Conservation (phyloP, 2,329 filamentous ascomycete species). For the Cladobotryum protrusum region DNA sequence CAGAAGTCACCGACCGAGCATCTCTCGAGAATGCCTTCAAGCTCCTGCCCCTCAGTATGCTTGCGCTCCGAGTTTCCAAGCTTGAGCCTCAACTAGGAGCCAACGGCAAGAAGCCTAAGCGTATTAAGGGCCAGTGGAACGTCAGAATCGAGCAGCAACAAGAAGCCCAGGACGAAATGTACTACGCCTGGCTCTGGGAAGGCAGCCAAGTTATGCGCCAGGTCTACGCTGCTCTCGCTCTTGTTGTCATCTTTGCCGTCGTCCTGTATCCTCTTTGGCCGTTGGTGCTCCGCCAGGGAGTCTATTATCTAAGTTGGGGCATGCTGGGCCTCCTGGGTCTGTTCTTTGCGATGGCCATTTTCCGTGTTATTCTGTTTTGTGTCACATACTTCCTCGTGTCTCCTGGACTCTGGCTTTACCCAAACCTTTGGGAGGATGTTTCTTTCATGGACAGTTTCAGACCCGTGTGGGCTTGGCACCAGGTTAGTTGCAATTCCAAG, state of each 20-base stretch:
- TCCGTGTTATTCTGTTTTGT: slow-evolving; percentile 90
- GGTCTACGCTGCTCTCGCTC: slow-evolving; percentile 77
- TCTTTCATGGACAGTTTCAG: slow-evolving; percentile 97
- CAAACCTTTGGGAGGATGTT: slow-evolving; percentile 96
- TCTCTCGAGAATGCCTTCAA: slow-evolving; percentile 93
- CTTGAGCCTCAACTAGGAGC: slow-evolving; percentile 58
- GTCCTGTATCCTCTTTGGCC: slow-evolving; percentile 98
- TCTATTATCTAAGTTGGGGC: slow-evolving; percentile 96
- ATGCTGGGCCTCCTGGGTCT: slow-evolving; percentile 83
- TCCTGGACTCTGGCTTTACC: slow-evolving; percentile 95
- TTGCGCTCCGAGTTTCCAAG: slow-evolving; percentile 85
- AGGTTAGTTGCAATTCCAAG: slow-evolving; percentile 50
- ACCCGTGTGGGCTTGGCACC: slow-evolving; percentile 96
- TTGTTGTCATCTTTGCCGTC: slow-evolving; percentile 76
- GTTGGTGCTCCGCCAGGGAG: slow-evolving; percentile 79
- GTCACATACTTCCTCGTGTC: slow-evolving; percentile 78
- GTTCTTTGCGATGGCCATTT: slow-evolving; percentile 97
- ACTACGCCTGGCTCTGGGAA: slow-evolving; percentile 97
- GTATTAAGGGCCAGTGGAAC: slow-evolving; percentile 92
- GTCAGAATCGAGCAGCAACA: slow-evolving; percentile 96
- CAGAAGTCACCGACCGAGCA: slow-evolving; percentile 78
- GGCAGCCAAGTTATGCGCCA: slow-evolving; percentile 91
- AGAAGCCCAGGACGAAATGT: slow-evolving; percentile 77
- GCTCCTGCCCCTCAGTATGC: slow-evolving; percentile 85
- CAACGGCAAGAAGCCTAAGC: slow-evolving; percentile 68